Base-by-base conservation (phyloP, 2,329 filamentous ascomycete species). In the Parascedosporium putredinis region DNA sequence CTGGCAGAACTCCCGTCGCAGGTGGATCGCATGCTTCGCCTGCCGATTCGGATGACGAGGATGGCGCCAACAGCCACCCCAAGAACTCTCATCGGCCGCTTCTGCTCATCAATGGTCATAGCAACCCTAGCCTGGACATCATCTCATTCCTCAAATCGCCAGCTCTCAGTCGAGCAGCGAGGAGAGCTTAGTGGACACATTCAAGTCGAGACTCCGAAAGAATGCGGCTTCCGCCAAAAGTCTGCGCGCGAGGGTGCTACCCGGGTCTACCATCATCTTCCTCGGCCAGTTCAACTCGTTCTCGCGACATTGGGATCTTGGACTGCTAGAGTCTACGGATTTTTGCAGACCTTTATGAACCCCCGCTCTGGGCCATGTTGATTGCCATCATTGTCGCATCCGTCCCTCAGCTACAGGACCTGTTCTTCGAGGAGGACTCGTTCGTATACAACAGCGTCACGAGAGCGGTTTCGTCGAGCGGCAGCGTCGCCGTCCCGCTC, bases 311-410 rank as follows among this genome's bases (percentile, higher is more conserved):
- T 67, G 6, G 59, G 62, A 45, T 55, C 31, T 2, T 8, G 6
- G 31, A 68, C 64, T 42, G 64, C 58, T 57, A 64, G 76, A 64
- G 54, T 87, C 57, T 67, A 78, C 56, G 68, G 67, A 45, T 89
- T 89, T 48, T 63, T 90, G 10, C 93, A 86, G 86, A 85, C 86
- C 45, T 95, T 96, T 65, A 97, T 98, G 91, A 97, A 97, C 67
- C 91, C 93, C 93, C 93, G 1, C 81, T 98, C 23, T 97, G 90
- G 89, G 90, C 93, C 25, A 97, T 98, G 93, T 71, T 97, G 29
- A 72, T 83, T 34, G 88, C 93, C n/a, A 83, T 97, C 43, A 69
- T 95, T 47, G 86, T 98, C 5, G 93, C 93, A 2, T 95, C 89
- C 1, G 79, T 96, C 5, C 93, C 93, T 0, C 62, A 72, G 1